Base-by-base conservation (phyloP, 441 rosid genomes). In the Hura crepitans region DNA sequence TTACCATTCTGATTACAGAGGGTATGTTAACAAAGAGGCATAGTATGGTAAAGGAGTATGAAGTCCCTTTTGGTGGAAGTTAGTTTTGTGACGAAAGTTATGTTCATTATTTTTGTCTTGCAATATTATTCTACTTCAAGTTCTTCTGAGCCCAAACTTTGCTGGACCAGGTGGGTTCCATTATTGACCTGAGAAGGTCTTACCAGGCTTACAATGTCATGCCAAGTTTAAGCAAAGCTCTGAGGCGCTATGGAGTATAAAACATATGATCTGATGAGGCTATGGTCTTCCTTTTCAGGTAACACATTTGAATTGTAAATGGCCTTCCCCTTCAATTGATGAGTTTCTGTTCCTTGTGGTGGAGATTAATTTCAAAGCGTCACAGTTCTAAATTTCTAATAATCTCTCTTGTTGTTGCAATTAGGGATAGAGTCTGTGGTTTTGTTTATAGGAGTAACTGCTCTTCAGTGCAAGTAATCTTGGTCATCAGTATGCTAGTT, bases 151-250 rank as follows among this genome's bases (percentile, higher is more conserved):
- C 45, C 56, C 14, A 39, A 23, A 57, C 31, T 35, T 65, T 46
- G 20, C 56, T 66, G 59, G 30, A 63, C 45, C 81, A 93, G 96
- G 98, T 91, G 81, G 98, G 98, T 61, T 93, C 98, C 33, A 91
- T 93, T 62, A 91, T 94, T 66, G 98, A 94, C 76, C 88, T 94
- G 51, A 84, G 98, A 85, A 85, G 97, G 83, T 94, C 98, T 59
- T 91, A 94, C 77, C 96, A 89, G 78, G 98, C 98, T 51, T 94
- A 91, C 79, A 89, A 90, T 54, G 97, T 94, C 60, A 90, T 94
- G 98, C 98, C 97, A 60, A 84, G 89, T 82, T 84, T 94, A 80
- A 89, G 96, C 84, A 89, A 91, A 84, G 95, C 96, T 62, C 81
- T 89, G 39, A 80, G 74, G 85, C 87, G 93, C 33, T 89, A 94